Conservation (phyloP, 306 rosid genomes). For the Gillenia trifoliata region DNA sequence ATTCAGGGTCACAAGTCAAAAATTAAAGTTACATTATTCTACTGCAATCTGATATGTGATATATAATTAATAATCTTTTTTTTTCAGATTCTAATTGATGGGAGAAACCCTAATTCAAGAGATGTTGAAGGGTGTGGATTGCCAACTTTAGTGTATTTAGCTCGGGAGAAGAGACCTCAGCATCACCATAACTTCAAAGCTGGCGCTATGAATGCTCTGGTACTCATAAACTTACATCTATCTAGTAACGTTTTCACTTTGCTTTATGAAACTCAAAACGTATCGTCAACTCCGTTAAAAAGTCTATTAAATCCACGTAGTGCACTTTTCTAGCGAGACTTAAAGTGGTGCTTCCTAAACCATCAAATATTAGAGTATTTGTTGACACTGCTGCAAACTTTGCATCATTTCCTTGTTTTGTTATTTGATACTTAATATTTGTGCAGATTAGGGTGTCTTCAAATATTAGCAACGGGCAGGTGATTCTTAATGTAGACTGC, state of each 20-base stretch:
- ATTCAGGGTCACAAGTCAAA: too few species aligned
- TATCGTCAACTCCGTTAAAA: too few species aligned
- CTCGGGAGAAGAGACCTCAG: conserved; percentile 80
- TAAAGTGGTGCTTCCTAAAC: not conserved
- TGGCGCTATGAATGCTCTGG: conserved; percentile 93
- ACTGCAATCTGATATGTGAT: too few species aligned
- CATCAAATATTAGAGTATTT: too few species aligned
- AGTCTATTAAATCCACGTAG: too few species aligned
- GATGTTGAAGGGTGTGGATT: conserved; percentile 48
- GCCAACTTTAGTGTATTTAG: conserved; percentile 76
- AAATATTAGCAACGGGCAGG: conserved; percentile 60
- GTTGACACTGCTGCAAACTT: too few species aligned
- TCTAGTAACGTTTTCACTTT: too few species aligned
- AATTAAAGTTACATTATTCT: too few species aligned
- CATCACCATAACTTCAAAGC: conserved; percentile 75
- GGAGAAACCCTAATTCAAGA: conserved; percentile 39
- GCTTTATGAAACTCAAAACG: too few species aligned
- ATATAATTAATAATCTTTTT: not conserved
- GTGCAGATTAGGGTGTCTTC: conserved; percentile 85
- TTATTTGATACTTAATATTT: not conserved
- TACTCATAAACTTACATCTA: conserved; percentile 1
- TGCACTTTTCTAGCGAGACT: too few species aligned
- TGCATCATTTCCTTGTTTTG: too few species aligned
- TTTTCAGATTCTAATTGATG: conserved; percentile 53
- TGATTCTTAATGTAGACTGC: conserved; percentile 76